phyloP scores from a whole-genome alignment of 306 rosid species.

The Cucurbita pepo region DNA sequence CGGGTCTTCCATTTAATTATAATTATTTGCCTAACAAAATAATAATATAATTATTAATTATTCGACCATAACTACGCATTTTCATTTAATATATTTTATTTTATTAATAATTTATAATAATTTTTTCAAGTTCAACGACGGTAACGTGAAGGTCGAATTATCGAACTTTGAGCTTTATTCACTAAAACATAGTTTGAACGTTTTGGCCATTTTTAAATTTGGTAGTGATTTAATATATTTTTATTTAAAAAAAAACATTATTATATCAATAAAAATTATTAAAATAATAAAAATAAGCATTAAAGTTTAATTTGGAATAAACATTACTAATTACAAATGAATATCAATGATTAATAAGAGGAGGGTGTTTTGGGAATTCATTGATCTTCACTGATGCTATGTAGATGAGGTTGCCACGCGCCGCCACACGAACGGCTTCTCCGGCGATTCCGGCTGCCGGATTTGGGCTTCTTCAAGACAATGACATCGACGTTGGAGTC shows the following conservation, averaged over 20 bases:
- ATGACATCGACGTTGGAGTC: neutral
- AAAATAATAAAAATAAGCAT: neutral
- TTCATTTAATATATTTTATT: too few relatives aligned
- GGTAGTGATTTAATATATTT: neutral
- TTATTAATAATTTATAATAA: too few relatives aligned
- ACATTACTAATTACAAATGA: neutral
- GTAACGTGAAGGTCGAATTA: too few relatives aligned
- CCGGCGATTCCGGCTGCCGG: constrained; percentile 30
- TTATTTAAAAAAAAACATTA: neutral
- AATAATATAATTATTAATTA: neutral
- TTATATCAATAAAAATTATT: neutral
- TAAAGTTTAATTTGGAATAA: neutral
- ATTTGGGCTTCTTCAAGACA: constrained; percentile 16
- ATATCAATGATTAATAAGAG: neutral
- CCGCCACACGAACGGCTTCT: constrained; percentile 22
- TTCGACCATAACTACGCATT: too few relatives aligned
- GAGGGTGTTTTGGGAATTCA: neutral
- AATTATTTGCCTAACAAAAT: neutral
- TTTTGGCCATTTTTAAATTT: neutral
- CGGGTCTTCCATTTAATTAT: neutral
- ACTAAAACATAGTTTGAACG: too few relatives aligned
- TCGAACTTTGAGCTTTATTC: too few relatives aligned
- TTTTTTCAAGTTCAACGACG: too few relatives aligned
- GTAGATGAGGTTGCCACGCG: constrained; percentile 59
- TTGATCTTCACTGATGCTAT: constrained; percentile 53